phyloP scores from a whole-genome alignment of 2,329 filamentous ascomycete genomes.

The Fusarium veterinarium region DNA sequence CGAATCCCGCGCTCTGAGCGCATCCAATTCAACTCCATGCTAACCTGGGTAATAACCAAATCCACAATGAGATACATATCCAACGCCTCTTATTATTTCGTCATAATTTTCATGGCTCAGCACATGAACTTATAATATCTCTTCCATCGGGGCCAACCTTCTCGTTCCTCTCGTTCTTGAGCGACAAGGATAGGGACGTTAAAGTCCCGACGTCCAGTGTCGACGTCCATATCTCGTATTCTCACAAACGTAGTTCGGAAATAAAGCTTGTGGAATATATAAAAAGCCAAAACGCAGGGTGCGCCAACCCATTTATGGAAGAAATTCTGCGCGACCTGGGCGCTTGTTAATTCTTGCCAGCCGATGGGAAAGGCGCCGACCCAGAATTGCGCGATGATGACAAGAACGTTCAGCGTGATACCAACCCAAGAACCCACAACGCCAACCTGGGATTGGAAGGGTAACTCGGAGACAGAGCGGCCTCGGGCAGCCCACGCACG shows the following conservation, averaged over 20 bases:
- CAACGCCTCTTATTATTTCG: background rate
- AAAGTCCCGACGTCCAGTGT: constrained; percentile 86
- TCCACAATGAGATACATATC: constrained; percentile 14
- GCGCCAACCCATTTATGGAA: constrained; percentile 79
- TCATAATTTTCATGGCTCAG: constrained; percentile 51
- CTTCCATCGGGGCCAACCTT: constrained; percentile 81
- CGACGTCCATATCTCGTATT: constrained; percentile 82
- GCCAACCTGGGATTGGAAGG: constrained; percentile 84
- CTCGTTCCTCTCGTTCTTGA: constrained; percentile 81
- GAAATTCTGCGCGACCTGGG: constrained; percentile 70
- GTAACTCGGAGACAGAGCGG: constrained; percentile 78
- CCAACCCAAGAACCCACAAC: constrained; percentile 84
- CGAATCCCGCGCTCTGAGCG: constrained; percentile 2
- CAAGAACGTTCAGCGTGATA: constrained; percentile 77
- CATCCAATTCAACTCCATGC: constrained; percentile 30
- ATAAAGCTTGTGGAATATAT: constrained; percentile 79
- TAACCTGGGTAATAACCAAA: constrained; percentile 16
- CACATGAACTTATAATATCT: constrained; percentile 79
- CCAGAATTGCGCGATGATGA: constrained; percentile 90
- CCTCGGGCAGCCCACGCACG: constrained; percentile 78
- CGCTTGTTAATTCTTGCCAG: constrained; percentile 58
- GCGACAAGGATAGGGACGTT: constrained; percentile 82
- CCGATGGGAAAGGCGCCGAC: constrained; percentile 81
- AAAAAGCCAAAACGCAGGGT: constrained; percentile 76
- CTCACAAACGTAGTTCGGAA: constrained; percentile 76